Evolutionary conservation across 345 rosid genomes (phyloP).

Genomic region (Boechera retrofracta): DNA sequence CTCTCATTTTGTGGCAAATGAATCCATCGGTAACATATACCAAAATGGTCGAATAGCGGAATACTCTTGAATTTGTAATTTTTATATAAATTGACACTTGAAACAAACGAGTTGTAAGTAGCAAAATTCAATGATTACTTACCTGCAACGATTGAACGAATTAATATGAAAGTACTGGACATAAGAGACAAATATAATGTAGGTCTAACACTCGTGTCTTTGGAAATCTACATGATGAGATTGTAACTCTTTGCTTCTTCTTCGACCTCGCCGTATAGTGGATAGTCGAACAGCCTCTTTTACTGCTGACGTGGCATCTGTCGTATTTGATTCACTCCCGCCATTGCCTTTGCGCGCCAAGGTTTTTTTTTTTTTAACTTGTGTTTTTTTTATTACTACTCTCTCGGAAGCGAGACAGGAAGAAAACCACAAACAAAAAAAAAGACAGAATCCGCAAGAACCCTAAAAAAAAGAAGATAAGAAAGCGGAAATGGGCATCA

Average conservation of each 20-base stretch:
- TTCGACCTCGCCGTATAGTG: not conserved
- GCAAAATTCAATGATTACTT: not conserved
- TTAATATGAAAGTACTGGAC: not conserved
- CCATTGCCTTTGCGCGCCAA: slow-evolving; percentile 38
- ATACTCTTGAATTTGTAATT: not conserved
- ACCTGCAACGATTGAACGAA: too few relatives aligned
- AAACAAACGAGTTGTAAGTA: not conserved
- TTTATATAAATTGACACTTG: not conserved
- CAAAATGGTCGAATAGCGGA: not conserved
- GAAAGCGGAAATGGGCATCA: slow-evolving; percentile 71
- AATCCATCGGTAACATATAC: not conserved
- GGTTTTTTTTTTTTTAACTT: not conserved
- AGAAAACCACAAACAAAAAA: not conserved
- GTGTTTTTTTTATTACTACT: not conserved
- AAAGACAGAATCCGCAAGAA: slow-evolving; percentile 3
- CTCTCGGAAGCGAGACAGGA: not conserved
- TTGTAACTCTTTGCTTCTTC: not conserved
- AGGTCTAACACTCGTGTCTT: too few relatives aligned
- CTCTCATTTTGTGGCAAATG: not conserved
- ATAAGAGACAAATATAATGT: not conserved
- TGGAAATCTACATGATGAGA: not conserved
- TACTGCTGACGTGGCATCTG: slow-evolving; percentile 6
- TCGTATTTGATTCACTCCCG: slow-evolving; percentile 28
- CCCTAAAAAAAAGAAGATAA: slow-evolving; percentile 41
- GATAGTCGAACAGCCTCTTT: not conserved